phyloP scores from a whole-genome alignment of 2,329 filamentous ascomycete genomes.

The Lachnellula hyalina region DNA sequence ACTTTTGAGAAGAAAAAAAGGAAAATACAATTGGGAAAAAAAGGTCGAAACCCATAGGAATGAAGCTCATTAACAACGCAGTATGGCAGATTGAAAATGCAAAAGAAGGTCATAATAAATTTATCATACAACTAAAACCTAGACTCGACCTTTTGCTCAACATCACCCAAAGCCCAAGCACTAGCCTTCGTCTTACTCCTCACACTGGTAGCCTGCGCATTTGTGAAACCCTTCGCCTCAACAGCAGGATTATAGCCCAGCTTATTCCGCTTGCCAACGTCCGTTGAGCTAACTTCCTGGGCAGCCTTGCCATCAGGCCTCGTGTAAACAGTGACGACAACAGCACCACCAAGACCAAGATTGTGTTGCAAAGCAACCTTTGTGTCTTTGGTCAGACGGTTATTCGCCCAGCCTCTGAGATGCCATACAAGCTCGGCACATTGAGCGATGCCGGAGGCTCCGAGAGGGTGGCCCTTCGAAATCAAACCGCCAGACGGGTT shows the following conservation, averaged over 20 bases:
- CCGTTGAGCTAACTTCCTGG: constrained; percentile 55
- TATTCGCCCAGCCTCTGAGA: constrained; percentile 91
- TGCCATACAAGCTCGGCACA: constrained; percentile 96
- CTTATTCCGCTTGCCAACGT: constrained; percentile 60
- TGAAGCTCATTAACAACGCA: no score
- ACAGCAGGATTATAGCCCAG: constrained; percentile 91
- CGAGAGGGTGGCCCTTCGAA: constrained; percentile 91
- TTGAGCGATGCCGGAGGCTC: constrained; percentile 90
- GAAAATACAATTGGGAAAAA: no score
- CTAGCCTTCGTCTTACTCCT: constrained; percentile 61
- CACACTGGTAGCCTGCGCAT: constrained; percentile 64
- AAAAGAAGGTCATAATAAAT: not conserved
- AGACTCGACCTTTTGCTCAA: constrained; percentile 65
- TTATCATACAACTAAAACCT: constrained; percentile 45
- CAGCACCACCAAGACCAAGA: constrained; percentile 83
- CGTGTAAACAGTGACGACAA: constrained; percentile 84
- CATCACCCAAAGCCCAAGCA: constrained; percentile 76
- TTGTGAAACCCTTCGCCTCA: constrained; percentile 82
- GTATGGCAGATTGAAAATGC: not conserved
- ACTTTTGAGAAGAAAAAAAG: no score
- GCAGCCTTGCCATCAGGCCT: constrained; percentile 71
- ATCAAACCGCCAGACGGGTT: constrained; percentile 95
- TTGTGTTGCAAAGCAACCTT: constrained; percentile 83
- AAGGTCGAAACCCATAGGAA: no score
- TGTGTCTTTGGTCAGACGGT: constrained; percentile 66